Evolutionary conservation across 2,329 filamentous ascomycete species (phyloP).

Genomic region (Nectriaceae sp.): DNA sequence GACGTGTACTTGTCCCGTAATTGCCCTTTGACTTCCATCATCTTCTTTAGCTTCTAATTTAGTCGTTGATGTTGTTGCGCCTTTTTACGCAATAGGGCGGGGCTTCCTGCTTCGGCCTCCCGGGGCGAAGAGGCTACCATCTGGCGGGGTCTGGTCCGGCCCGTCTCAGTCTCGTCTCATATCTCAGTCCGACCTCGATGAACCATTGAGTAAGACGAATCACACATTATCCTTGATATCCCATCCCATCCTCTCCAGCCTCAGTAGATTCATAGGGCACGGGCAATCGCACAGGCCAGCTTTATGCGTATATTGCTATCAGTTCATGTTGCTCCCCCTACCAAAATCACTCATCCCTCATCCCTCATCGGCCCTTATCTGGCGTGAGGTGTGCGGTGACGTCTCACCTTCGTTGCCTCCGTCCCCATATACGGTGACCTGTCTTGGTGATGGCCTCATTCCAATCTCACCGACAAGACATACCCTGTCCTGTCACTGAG

Average conservation of each 20-base stretch:
- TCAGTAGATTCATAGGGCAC: background rate
- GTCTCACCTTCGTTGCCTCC: background rate
- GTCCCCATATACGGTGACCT: background rate
- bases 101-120: background rate
- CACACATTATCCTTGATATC: conserved; percentile 8
- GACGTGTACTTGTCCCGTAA: too few species aligned
- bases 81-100: conserved; percentile 32
- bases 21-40: too few species aligned
- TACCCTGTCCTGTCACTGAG: background rate
- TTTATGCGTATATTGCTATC: background rate
- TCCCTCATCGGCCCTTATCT: conserved; percentile 1
- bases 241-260: conserved; percentile 21
- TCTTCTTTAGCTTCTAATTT: conserved; percentile 7
- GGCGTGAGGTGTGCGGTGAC: background rate
- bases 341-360: background rate
- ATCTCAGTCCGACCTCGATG: background rate
- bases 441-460: conserved; percentile 1
- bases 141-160: background rate
- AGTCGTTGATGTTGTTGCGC: conserved; percentile 25
- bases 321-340: background rate
- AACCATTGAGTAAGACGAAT: conserved; percentile 4
- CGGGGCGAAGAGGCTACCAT: background rate
- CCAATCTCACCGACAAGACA: background rate
- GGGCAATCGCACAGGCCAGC: background rate
- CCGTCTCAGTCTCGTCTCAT: background rate